These are phyloP conservation scores for Saccharum hybrid DNA, from an alignment of 202 grass and related monocot genomes.

Conservation along the genomic window DNA sequence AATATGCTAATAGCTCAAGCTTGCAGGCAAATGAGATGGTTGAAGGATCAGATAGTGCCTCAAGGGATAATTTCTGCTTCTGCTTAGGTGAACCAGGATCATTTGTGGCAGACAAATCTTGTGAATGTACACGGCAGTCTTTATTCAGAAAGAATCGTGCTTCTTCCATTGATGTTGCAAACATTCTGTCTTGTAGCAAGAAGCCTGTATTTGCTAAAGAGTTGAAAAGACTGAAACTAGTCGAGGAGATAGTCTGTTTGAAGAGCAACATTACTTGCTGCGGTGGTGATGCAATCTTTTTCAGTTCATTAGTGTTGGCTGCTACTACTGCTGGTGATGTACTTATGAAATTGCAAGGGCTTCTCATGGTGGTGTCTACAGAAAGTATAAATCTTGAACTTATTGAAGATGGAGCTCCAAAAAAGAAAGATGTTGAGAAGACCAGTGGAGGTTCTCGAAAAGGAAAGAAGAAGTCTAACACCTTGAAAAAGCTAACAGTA, in stretches of 20 bases:
- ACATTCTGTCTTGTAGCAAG: slow-evolving; percentile 54
- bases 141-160: slow-evolving; percentile 65
- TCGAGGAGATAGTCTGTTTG: slow-evolving; percentile 73
- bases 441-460: slow-evolving; percentile 59
- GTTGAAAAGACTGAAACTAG: slow-evolving; percentile 63
- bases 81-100: slow-evolving; percentile 58
- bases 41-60: slow-evolving; percentile 54
- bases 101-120: slow-evolving; percentile 39
- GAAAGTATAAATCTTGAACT: slow-evolving; percentile 92
- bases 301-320: slow-evolving; percentile 77
- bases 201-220: slow-evolving; percentile 51
- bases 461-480: slow-evolving; percentile 86
- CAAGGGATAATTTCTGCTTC: slow-evolving; percentile 53
- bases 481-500: slow-evolving; percentile 59
- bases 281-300: slow-evolving; percentile 63
- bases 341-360: slow-evolving; percentile 64
- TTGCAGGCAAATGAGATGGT: slow-evolving; percentile 87
- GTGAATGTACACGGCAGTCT: slow-evolving; percentile 57
- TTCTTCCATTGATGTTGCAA: slow-evolving; percentile 54
- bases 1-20: slow-evolving; percentile 60
- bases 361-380: slow-evolving; percentile 75
- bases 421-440: slow-evolving; percentile 56
- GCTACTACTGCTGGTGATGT: slow-evolving; percentile 67
- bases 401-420: slow-evolving; percentile 64
- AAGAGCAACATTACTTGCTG: slow-evolving; percentile 57